Evolutionary conservation across 192 early-diverging fungal genomes (phyloP).

Genomic region (Backusella parvicylindrica): DNA sequence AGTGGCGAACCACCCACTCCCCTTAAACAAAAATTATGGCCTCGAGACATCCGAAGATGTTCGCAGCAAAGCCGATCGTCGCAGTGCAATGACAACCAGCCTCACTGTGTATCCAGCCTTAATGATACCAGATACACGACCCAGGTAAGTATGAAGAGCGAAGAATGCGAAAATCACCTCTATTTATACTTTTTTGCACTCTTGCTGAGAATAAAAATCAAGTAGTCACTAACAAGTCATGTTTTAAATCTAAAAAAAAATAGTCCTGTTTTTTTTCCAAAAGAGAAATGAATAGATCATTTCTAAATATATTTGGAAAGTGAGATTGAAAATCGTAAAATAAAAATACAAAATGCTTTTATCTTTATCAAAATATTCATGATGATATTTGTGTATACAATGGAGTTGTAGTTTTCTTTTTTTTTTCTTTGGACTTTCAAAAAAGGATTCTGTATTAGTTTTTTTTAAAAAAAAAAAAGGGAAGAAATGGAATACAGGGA

Average conservation of each 20-base stretch:
- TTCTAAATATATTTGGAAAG: background rate
- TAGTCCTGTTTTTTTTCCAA: background rate
- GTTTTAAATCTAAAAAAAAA: background rate
- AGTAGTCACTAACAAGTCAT: background rate
- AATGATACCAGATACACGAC: constrained; percentile 24
- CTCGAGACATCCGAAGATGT: constrained; percentile 30
- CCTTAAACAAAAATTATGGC: constrained; percentile 28
- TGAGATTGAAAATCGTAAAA: background rate
- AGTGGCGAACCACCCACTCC: constrained; percentile 16
- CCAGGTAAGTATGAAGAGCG: constrained; percentile 29
- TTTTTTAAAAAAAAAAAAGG: no score
- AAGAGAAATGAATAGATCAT: background rate
- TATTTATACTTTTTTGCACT: constrained; percentile 18
- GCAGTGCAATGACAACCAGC: constrained; percentile 27
- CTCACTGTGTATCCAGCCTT: constrained; percentile 10
- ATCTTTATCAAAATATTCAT: no score
- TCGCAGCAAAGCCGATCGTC: constrained; percentile 24
- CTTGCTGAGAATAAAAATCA: background rate
- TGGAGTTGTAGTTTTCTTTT: background rate
- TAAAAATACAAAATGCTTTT: background rate
- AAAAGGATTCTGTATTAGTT: background rate
- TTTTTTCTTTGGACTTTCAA: background rate
- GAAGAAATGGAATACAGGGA: background rate
- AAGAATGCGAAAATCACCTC: background rate
- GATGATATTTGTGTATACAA: background rate